Evolutionary conservation across 352 stramenopile genomes (phyloP), one percentile per base, ranked within the genome.

Genomic region (Phytopythium cucurbitacearum): DNA sequence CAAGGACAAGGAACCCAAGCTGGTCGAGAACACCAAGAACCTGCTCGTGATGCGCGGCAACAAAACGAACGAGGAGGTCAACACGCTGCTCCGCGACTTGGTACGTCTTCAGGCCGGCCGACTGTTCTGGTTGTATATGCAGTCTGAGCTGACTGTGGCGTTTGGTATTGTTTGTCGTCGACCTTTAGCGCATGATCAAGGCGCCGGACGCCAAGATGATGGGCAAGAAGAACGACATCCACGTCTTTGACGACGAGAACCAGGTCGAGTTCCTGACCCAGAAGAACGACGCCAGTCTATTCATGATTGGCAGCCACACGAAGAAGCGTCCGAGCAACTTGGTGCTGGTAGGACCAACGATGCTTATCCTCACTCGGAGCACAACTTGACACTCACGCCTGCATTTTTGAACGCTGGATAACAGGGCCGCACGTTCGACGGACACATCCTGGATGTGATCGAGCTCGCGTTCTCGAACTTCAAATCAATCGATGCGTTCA

Each of bases 301-400:
- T 99, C 73, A 81, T 92, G 41, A 70, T 99, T 50, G 97, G 90
- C 28, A 97, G 81, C 70, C 91, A 96, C 83, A 99, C 97, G 57
- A 99, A 99, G 77, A 99, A 99, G 72, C 85, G 97, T 63, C 93
- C 96, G 13, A 98, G 99, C 76, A 99, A 99, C 67, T 67, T 99
- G 33, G 83, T 99, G 15, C 65, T 99, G 40, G 74, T 85, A 56
- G 13, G 53, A 66, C 21, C 21, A 28, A 2, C 21, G 21, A 28
- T 28, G 21, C 21, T 28, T 28, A 28, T 28, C 21, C 21, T 28
- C 21, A 28, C 21, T 28, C 21, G 21, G 21, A 28, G 21, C 21
- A 28, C 21, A 28, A 28, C 21, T 28, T 28, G 21, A 28, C 21
- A 28, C 5, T 44, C 40, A 10, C 5, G 11, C 40, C 40, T n/a